Percentiles rank a stretch among this genome's conserved stretches.
phyloP scores from a whole-genome alignment of 139 green algal genomes.

The Chlamydomonas sphaeroides region DNA sequence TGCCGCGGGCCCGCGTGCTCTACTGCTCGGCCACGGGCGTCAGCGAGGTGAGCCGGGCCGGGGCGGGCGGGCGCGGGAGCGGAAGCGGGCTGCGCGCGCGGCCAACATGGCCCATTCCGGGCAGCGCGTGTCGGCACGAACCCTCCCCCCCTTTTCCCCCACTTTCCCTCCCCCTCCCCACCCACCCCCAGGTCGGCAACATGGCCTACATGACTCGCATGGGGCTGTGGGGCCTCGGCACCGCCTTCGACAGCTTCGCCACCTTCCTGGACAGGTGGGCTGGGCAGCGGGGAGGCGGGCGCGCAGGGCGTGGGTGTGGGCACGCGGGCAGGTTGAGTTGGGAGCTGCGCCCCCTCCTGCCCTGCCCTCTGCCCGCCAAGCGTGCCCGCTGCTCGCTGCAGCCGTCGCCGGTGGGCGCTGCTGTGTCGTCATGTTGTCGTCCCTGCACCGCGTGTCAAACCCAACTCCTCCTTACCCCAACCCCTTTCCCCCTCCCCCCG shows the following conservation, averaged over 20 bases:
- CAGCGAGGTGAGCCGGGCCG: slow-evolving; percentile 70
- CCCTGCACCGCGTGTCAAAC: no score
- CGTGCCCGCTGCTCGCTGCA: no score
- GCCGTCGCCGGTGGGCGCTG: no score
- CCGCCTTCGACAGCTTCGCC: slow-evolving; percentile 61
- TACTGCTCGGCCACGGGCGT: slow-evolving; percentile 86
- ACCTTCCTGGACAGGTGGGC: slow-evolving; percentile 73
- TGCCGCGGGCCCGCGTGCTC: slow-evolving; percentile 80
- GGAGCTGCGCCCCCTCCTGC: neutral
- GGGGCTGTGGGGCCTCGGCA: slow-evolving; percentile 81
- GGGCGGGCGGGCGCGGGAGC: no score
- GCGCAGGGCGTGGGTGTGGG: neutral
- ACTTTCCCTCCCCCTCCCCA: neutral
- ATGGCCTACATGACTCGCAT: slow-evolving; percentile 85
- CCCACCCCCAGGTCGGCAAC: slow-evolving; percentile 70
- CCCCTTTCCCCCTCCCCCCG: no score
- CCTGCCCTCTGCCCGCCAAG: no score
- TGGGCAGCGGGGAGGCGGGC: no score
- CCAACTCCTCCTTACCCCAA: no score
- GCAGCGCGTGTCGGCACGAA: no score
- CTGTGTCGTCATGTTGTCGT: no score
- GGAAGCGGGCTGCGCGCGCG: no score
- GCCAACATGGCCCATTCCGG: no score
- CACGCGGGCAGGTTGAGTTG: neutral
- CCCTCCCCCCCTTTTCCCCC: neutral